A percentile compares a stretch with the other conserved stretches of the same genome.
phyloP scores from a whole-genome alignment of 208 protist genomes.

The Trypanosoma conorhini region DNA sequence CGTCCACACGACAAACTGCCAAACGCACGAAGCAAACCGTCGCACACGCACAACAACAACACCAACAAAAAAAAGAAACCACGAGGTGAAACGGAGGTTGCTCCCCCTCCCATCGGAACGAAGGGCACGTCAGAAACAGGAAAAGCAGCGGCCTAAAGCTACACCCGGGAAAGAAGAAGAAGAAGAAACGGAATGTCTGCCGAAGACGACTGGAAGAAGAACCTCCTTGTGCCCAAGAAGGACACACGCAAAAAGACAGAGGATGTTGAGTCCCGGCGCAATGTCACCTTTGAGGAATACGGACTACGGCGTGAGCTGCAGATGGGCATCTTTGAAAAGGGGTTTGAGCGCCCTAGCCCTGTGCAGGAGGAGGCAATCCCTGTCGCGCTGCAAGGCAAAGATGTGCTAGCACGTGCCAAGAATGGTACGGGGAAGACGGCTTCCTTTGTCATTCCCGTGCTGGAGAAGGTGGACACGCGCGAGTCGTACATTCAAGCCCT shows the following conservation, averaged over 20 bases:
- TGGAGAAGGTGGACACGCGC: conserved; percentile 96
- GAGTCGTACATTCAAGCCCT: conserved; percentile 96
- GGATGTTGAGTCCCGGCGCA: conserved; percentile 98
- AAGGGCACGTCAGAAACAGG: background rate
- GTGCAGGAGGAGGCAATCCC: conserved; percentile 99
- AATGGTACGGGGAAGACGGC: conserved; percentile 99
- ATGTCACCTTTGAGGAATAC: conserved; percentile 98
- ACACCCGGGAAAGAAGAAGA: conserved; percentile 14
- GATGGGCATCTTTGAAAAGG: conserved; percentile 99
- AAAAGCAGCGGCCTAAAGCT: background rate
- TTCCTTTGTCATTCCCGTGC: conserved; percentile 98
- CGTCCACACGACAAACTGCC: background rate
- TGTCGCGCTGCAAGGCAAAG: conserved; percentile 94
- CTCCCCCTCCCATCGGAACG: background rate
- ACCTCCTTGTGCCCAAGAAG: conserved; percentile 63
- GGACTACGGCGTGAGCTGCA: conserved; percentile 98
- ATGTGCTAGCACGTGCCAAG: conserved; percentile 99
- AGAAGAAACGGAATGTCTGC: conserved; percentile 28
- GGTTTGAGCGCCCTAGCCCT: conserved; percentile 98
- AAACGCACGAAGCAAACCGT: background rate
- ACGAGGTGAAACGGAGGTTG: background rate
- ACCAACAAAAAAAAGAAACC: conserved; percentile 17
- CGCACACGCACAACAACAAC: conserved; percentile 19
- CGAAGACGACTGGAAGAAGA: conserved; percentile 88
- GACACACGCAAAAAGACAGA: conserved; percentile 94